Base-by-base conservation (phyloP, 352 stramenopile species). In the Blastocystis sp. region DNA sequence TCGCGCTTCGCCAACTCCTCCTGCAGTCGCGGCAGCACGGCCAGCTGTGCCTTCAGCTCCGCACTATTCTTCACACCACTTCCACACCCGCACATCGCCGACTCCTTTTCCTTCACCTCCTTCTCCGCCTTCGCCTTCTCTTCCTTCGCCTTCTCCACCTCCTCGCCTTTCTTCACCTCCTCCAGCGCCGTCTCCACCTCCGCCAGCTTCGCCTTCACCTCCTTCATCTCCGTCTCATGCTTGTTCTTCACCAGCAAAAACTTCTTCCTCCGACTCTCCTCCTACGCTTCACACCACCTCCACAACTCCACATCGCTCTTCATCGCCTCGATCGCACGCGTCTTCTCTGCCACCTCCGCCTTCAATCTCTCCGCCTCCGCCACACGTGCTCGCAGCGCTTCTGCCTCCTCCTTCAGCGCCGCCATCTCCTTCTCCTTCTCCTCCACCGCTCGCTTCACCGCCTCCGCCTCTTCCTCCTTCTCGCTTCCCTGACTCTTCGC, bases 171-270 rank as follows among this genome's bases (percentile, higher is more conserved):
- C 38, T 71, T 40, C 3, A 21, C 38, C 64, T 38, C 7, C 19
- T n/a, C 28, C 11, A 84, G 42, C 19, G 65, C 48, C 14, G 68
- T 19, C 54, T 84, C 52, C 7, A 84, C 34, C 42, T 48, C 17
- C 38, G 3, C 2, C 19, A 84, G 52, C 0, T 17, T n/a, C 1
- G 24, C 61, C 14, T 69, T 14, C 4, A 54, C 74, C 45, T 62
- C 74, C 57, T 84, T 66, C 54, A 84, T 19, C 21, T 84, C 74
- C 7, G n/a, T 0, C 24, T 84, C 74, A 28, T 84, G 66, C 61
- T 84, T 84, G 10, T 66, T 81, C 40, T 81, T 81, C 10, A 81
- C 71, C n/a, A 81, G 48, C 28, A 81, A 21, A 40, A 81, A 81
- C 45, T 81, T 81, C 14, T 54, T 45, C n/a, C 45, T 11, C 9